Base-by-base conservation (phyloP, 2,329 filamentous ascomycete species). In the Sporothrix globosa region DNA sequence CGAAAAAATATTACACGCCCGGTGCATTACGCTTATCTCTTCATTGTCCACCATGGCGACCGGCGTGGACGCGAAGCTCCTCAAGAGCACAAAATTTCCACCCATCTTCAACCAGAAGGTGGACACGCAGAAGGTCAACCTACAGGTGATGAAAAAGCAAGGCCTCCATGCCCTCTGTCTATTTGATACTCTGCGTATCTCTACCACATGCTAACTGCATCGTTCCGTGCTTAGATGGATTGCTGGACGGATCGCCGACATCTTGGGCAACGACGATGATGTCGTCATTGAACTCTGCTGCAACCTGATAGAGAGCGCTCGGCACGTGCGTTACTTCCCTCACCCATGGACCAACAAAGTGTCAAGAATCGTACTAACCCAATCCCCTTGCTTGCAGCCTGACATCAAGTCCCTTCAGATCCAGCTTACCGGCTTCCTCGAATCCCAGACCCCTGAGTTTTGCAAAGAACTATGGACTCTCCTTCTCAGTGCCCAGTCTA, bases 71-170 rank as follows among this genome's bases (percentile, higher is more conserved):
- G 90, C 92, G 74, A 97, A 96, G 84, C 87, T 97, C 76, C 83
- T 97, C 70, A 92, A 91, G 85, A 90, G 90, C 80, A 98, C 94
- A 70, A 97, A 96, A 78, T 98, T 97, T 74, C 96, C 96, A 60
- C 86, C 90, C 9, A 93, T 97, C 78, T 99, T 98, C 82, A 95
- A 88, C 78, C 90, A 92, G 79, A 97, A 97, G 83, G 96, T 99
- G 74, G 94, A 99, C 83, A 97, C 96, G 88, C 88, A 90, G 76
- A 98, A 98, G 83, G 93, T 99, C 80, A 97, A 99, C 79, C 85
- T 97, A 67, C 93, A 97, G 80, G 92, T 99, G 70, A 97, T 99
- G 89, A 97, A 97, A 86, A 97, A 96, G 92, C 96, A 79, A 77
- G 90, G 19, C 17, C 2, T 19, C 7, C 3, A 9, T 50, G 9